phyloP scores from a whole-genome alignment of 805 yeast genomes.

The Candida awuae region DNA sequence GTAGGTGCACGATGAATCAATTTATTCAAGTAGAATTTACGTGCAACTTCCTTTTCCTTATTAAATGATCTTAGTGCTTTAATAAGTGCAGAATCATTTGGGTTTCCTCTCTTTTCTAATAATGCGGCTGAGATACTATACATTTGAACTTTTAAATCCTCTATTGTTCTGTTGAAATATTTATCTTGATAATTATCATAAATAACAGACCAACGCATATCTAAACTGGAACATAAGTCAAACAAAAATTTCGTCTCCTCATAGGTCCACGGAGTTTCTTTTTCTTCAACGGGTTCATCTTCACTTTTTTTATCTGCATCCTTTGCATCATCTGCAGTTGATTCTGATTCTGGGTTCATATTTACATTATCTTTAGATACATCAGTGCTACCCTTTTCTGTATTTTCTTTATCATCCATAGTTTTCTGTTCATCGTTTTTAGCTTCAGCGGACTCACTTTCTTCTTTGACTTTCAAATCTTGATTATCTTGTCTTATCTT shows the following conservation, averaged over 20 bases:
- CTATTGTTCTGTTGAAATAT: constrained; percentile 47
- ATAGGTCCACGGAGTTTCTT: constrained; percentile 46
- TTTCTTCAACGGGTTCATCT: not conserved
- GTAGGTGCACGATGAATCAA: constrained; percentile 83
- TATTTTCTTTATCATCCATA: not conserved
- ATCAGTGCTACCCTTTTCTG: not conserved
- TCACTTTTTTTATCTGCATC: not conserved
- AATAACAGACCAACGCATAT: constrained; percentile 64
- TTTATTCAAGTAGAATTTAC: constrained; percentile 74
- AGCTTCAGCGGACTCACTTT: not conserved
- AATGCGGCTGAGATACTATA: constrained; percentile 59
- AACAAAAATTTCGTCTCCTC: constrained; percentile 78
- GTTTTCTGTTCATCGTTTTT: not conserved
- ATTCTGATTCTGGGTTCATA: not conserved
- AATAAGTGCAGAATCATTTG: constrained; percentile 40
- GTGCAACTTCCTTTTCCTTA: constrained; percentile 61
- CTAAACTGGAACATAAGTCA: constrained; percentile 50
- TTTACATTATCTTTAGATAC: not conserved
- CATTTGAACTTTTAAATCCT: constrained; percentile 78
- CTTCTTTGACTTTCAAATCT: not conserved
- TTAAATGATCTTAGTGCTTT: constrained; percentile 59
- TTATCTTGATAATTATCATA: constrained; percentile 47
- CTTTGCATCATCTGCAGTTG: not conserved
- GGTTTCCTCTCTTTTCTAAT: constrained; percentile 30
- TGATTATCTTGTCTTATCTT: not conserved